A percentile compares a stretch with the other conserved stretches of the same genome.
These are phyloP conservation scores for Novymonas esmeraldas DNA, from an alignment of 208 protist species.

Conservation along the genomic window DNA sequence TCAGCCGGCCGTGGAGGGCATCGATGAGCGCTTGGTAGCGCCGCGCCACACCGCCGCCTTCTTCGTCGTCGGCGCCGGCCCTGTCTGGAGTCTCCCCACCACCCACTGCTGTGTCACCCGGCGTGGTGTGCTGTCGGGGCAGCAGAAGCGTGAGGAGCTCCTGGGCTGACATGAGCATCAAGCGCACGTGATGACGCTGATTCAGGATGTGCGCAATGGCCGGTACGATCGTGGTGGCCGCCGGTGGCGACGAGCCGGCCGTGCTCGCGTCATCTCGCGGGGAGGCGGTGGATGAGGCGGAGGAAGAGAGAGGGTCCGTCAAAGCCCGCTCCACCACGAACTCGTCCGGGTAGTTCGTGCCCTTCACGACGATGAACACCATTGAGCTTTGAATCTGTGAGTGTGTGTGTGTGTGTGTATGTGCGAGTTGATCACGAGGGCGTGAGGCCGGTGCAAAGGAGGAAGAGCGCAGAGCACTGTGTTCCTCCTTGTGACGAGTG, in stretches of 20 bases:
- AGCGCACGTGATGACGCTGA: slow-evolving; percentile 65
- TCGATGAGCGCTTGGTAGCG: slow-evolving; percentile 40
- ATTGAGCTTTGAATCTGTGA: slow-evolving; percentile 26
- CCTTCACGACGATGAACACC: slow-evolving; percentile 83
- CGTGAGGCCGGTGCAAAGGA: too few species aligned
- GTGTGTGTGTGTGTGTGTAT: not conserved
- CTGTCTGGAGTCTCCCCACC: too few species aligned
- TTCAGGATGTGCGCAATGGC: slow-evolving; percentile 68
- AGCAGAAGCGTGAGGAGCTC: slow-evolving; percentile 42
- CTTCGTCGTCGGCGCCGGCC: not conserved
- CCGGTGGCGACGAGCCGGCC: not conserved
- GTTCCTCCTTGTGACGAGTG: too few species aligned
- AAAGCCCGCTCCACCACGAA: slow-evolving; percentile 60
- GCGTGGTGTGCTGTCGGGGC: not conserved
- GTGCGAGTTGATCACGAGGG: not conserved
- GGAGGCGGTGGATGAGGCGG: not conserved
- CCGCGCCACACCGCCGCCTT: not conserved
- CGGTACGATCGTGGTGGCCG: slow-evolving; percentile 23
- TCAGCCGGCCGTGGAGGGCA: slow-evolving; percentile 34
- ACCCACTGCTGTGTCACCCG: not conserved
- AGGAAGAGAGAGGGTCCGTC: slow-evolving; percentile 23
- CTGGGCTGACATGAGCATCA: slow-evolving; percentile 68
- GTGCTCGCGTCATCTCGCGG: not conserved
- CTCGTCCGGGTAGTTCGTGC: slow-evolving; percentile 78
- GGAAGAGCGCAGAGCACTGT: too few species aligned